These are phyloP conservation scores for Cicer chorassanicum DNA, from an alignment of 306 rosid genomes.

Conservation along the genomic window DNA sequence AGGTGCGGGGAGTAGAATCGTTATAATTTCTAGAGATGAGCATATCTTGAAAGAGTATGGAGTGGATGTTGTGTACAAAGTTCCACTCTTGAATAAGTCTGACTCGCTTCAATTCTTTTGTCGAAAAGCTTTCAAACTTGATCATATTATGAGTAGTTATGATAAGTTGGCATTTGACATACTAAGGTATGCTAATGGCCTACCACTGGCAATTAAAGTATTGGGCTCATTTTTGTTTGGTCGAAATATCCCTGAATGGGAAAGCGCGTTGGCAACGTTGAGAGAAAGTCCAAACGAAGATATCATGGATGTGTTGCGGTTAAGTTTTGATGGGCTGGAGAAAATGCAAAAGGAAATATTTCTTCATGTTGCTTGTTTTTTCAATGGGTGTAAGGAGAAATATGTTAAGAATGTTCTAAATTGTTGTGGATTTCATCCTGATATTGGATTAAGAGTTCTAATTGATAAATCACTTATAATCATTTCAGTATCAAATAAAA, in stretches of 20 bases:
- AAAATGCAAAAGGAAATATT: background rate
- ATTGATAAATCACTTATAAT: conserved; percentile 36
- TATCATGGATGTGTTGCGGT: background rate
- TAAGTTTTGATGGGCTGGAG: background rate
- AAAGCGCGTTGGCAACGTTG: conserved; percentile 9
- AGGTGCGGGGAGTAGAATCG: background rate
- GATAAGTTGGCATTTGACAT: background rate
- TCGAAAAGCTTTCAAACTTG: conserved; percentile 17
- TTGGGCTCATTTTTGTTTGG: background rate
- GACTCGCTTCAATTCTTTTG: background rate
- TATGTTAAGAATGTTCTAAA: background rate
- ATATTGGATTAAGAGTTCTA: background rate
- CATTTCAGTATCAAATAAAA: too few relatives aligned
- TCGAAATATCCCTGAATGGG: background rate
- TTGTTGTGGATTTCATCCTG: background rate
- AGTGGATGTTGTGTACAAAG: conserved; percentile 1
- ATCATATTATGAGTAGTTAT: background rate
- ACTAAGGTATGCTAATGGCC: background rate
- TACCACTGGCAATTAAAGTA: background rate
- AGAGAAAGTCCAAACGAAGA: background rate
- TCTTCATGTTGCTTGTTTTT: background rate
- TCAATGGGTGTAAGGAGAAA: fast-evolving
- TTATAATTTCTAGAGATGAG: conserved; percentile 5
- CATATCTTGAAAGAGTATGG: background rate
- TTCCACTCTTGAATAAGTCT: background rate